phyloP scores from a whole-genome alignment of 345 rosid genomes.

The Combretum micranthum region DNA sequence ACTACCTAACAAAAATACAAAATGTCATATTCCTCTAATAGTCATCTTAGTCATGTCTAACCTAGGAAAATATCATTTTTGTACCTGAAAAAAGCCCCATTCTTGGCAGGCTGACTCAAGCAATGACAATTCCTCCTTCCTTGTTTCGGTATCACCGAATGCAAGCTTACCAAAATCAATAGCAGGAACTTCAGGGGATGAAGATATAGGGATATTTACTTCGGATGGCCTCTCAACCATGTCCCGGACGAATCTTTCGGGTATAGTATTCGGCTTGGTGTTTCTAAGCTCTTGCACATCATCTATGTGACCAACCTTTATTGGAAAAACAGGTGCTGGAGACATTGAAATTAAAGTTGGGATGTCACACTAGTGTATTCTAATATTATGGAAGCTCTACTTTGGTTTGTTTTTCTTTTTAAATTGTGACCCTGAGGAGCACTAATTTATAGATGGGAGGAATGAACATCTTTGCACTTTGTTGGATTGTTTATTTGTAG shows the following conservation, averaged over 20 bases:
- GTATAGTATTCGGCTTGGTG: constrained; percentile 48
- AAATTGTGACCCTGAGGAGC: constrained; percentile 5
- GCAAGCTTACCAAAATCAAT: constrained; percentile 62
- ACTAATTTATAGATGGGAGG: constrained; percentile 24
- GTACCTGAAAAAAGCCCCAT: constrained; percentile 97
- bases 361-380: too few species aligned
- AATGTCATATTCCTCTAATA: background rate
- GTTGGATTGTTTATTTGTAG: background rate
- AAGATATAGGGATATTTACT: constrained; percentile 13
- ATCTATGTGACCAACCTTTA: constrained; percentile 72
- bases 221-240: constrained; percentile 44
- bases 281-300: constrained; percentile 89
- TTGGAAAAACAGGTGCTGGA: constrained; percentile 41
- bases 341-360: constrained; percentile 32
- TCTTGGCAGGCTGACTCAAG: constrained; percentile 73
- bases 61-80: background rate
- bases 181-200: constrained; percentile 43
- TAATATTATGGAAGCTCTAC: too few species aligned
- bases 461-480: background rate
- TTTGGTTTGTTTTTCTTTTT: constrained; percentile 4
- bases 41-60: background rate
- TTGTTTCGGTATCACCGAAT: constrained; percentile 25
- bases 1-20: constrained; percentile 39
- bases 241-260: constrained; percentile 71
- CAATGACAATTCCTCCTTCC: constrained; percentile 27